A percentile compares a stretch with the other conserved stretches of the same genome.
phyloP scores from a whole-genome alignment of 139 green algal genomes.

The Haematococcus lacustris region DNA sequence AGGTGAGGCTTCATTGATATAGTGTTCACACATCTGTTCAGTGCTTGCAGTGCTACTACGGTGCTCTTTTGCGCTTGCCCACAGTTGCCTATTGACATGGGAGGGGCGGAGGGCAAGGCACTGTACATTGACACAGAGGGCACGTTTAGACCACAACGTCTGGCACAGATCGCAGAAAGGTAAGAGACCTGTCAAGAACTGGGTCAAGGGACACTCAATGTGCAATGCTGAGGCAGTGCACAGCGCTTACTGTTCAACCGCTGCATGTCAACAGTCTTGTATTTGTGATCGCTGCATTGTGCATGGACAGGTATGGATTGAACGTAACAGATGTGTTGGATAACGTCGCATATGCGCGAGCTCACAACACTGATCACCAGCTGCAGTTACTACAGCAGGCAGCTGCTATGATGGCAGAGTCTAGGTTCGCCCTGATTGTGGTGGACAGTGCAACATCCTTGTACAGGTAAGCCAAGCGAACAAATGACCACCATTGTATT shows the following conservation, averaged over 20 bases:
- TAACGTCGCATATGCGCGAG: slow-evolving; percentile 95
- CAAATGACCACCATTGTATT: too few species aligned
- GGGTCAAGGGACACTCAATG: background rate
- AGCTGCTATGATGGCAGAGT: slow-evolving; percentile 89
- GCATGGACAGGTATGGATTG: slow-evolving; percentile 68
- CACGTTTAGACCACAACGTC: slow-evolving; percentile 83
- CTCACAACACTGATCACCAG: slow-evolving; percentile 99
- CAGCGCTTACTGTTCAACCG: too few species aligned
- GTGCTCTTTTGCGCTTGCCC: background rate
- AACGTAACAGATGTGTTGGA: slow-evolving; percentile 89
- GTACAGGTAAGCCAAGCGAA: slow-evolving; percentile 26
- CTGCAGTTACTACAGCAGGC: slow-evolving; percentile 75
- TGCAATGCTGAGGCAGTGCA: too few species aligned
- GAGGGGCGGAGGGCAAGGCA: slow-evolving; percentile 93
- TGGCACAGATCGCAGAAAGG: slow-evolving; percentile 87
- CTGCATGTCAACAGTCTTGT: too few species aligned
- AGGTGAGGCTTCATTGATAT: slow-evolving; percentile 44
- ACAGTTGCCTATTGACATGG: slow-evolving; percentile 83
- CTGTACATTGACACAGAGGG: slow-evolving; percentile 99
- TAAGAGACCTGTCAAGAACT: slow-evolving; percentile 20
- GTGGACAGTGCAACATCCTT: slow-evolving; percentile 94
- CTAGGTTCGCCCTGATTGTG: slow-evolving; percentile 86
- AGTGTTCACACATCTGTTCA: background rate
- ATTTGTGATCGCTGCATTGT: too few species aligned
- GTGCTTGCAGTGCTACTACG: too few species aligned